These are phyloP conservation scores for Teunomyces tritomae DNA, from an alignment of 805 yeast genomes.

Conservation along the genomic window DNA sequence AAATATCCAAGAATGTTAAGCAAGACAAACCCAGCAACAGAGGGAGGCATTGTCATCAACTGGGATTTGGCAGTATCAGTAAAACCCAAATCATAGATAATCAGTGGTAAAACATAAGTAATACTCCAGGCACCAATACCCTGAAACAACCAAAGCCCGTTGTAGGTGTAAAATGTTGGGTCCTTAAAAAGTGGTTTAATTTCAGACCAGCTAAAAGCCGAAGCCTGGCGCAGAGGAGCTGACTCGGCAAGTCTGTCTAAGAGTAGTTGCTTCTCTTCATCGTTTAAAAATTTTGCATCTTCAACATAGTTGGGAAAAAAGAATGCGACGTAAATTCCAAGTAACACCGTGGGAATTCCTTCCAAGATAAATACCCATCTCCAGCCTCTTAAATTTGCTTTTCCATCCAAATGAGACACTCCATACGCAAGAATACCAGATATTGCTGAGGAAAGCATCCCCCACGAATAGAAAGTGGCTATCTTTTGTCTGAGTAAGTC, in stretches of 20 bases:
- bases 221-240: neutral
- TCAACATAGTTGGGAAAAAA: neutral
- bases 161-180: neutral
- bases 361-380: slow-evolving; percentile 1
- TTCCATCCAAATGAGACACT: neutral
- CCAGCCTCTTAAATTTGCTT: neutral
- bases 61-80: neutral
- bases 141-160: neutral
- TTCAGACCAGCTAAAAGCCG: neutral
- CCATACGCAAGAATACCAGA: neutral
- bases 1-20: neutral
- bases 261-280: neutral
- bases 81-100: neutral
- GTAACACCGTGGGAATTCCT: neutral
- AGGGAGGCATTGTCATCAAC: neutral
- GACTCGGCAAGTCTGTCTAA: neutral
- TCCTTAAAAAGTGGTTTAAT: neutral
- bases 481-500: neutral
- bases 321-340: neutral
- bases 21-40: neutral
- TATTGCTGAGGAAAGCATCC: neutral
- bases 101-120: neutral
- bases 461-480: neutral
- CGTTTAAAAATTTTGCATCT: neutral
- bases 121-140: neutral